Evolutionary conservation across 2,329 filamentous ascomycete species (phyloP).

Genomic region (Botrytis pseudocinerea): DNA sequence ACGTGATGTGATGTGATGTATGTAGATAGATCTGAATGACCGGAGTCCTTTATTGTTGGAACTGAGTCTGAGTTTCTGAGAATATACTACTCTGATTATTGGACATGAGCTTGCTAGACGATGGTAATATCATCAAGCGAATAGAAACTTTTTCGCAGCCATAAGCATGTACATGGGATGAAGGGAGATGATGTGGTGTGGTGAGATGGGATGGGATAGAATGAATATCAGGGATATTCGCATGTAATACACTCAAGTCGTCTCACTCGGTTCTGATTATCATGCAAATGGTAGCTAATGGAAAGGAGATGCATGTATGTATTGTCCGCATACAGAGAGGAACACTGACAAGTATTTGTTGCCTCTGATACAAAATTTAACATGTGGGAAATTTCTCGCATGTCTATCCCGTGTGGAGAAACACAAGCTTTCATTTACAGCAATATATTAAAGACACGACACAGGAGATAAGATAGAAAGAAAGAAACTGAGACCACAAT

Average conservation of each 20-base stretch:
- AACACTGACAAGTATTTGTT: neutral
- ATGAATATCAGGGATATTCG: no score
- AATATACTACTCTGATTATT: no score
- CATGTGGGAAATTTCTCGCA: neutral
- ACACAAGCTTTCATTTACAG: neutral
- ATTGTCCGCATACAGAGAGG: neutral
- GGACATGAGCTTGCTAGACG: no score
- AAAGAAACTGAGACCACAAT: neutral
- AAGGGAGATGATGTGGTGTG: neutral
- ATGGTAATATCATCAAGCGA: no score
- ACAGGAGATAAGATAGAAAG: neutral
- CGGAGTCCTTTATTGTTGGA: no score
- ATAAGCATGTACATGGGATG: neutral
- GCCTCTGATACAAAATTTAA: neutral
- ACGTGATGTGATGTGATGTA: neutral
- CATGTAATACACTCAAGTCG: neutral
- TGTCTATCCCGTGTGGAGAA: neutral
- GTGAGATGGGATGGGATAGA: neutral
- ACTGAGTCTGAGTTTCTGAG: no score
- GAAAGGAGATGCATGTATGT: neutral
- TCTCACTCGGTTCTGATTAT: neutral
- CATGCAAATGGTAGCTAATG: neutral
- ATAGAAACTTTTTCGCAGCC: neutral
- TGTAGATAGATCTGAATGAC: neutral
- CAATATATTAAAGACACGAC: neutral